Conservation (phyloP, 345 rosid species). For the Camelina neglecta region DNA sequence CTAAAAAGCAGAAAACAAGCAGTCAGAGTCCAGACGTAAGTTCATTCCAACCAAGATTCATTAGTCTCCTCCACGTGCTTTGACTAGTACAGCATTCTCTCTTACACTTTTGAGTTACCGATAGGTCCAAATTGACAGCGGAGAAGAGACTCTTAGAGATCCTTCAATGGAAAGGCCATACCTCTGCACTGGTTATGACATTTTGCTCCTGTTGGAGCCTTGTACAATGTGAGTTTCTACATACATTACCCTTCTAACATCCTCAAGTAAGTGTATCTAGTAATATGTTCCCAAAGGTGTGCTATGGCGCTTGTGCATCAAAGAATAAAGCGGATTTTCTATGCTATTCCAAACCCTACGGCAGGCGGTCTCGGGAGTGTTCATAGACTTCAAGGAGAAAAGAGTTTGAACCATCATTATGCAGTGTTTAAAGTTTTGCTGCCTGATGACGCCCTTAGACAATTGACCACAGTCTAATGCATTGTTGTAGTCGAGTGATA, state of each 20-base stretch:
- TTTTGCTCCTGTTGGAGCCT: constrained; percentile 84
- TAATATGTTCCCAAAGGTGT: too few species aligned
- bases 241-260: too few species aligned
- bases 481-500: background rate
- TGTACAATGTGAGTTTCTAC: constrained; percentile 73
- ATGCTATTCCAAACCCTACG: constrained; percentile 65
- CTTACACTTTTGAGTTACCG: constrained; percentile 29
- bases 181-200: constrained; percentile 85
- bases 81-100: constrained; percentile 28
- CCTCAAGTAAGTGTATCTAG: too few species aligned
- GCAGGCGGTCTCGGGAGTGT: constrained; percentile 80
- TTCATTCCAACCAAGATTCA: constrained; percentile 22
- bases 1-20: constrained; percentile 66
- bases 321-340: constrained; percentile 76
- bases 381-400: constrained; percentile 85
- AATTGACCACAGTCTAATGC: background rate
- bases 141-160: constrained; percentile 41
- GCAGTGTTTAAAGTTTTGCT: constrained; percentile 81
- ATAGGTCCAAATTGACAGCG: constrained; percentile 51
- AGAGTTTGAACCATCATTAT: constrained; percentile 90
- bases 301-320: constrained; percentile 94
- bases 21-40: constrained; percentile 44
- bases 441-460: constrained; percentile 37
- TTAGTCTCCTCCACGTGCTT: background rate
- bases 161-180: constrained; percentile 56